Conservation (phyloP, 2,329 filamentous ascomycete genomes). For the Fusarium sp. region DNA sequence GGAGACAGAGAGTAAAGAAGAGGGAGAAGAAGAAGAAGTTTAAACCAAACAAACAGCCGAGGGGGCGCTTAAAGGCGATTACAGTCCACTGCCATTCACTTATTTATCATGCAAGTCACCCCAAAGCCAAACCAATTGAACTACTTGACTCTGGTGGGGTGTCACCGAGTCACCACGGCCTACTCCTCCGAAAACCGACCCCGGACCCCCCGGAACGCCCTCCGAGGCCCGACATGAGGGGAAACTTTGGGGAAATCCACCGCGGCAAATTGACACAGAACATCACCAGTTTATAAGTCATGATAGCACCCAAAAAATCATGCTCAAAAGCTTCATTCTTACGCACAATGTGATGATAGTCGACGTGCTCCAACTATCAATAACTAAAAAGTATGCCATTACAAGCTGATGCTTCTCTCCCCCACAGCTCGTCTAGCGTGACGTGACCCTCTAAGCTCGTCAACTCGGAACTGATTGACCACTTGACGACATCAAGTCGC, state of each 20-base stretch:
- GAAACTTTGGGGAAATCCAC: slow-evolving; percentile 5
- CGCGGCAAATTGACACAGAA: slow-evolving; percentile 17
- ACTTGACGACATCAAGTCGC: slow-evolving; percentile 38
- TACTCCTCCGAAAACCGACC: slow-evolving; percentile 40
- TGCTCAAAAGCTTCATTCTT: slow-evolving; percentile 28
- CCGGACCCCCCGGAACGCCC: slow-evolving; percentile 39
- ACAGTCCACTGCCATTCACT: slow-evolving; percentile 10
- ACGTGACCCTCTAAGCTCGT: slow-evolving; percentile 39
- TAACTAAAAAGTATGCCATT: slow-evolving; percentile 49
- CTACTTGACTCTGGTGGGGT: slow-evolving; percentile 32
- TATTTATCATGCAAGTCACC: slow-evolving; percentile 25
- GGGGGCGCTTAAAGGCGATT: slow-evolving; percentile 21
- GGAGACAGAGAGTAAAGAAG: slow-evolving; percentile 11
- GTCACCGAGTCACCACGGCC: slow-evolving; percentile 36
- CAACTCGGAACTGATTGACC: slow-evolving; percentile 25
- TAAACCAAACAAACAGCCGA: slow-evolving; percentile 22
- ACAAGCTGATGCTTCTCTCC: slow-evolving; percentile 46
- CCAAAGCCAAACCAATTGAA: slow-evolving; percentile 20
- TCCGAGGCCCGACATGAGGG: slow-evolving; percentile 29
- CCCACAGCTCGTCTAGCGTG: slow-evolving; percentile 44
- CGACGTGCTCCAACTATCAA: slow-evolving; percentile 34
- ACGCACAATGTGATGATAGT: slow-evolving; percentile 38
- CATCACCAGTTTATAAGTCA: background rate
- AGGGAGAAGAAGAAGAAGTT: background rate
- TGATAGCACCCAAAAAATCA: background rate